These are phyloP conservation scores for Prunus armeniaca DNA, from an alignment of 306 rosid species.

Conservation along the genomic window DNA sequence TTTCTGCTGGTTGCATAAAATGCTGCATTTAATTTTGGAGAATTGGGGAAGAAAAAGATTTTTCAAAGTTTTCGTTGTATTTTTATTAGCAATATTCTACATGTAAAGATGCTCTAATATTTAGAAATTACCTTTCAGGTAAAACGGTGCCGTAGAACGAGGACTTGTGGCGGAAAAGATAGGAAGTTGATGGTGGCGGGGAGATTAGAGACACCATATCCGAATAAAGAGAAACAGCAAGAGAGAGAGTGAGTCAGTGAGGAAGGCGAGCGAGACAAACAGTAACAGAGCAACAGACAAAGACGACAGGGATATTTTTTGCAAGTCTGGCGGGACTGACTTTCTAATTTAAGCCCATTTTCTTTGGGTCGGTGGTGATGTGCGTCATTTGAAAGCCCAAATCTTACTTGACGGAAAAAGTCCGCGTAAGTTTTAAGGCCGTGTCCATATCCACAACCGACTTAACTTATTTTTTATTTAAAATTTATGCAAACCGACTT, in stretches of 20 bases:
- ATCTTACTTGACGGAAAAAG: neutral
- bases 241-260: neutral
- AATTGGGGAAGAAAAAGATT: neutral
- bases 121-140: slow-evolving; percentile 14
- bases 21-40: neutral
- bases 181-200: slow-evolving; percentile 15
- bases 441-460: too few species aligned
- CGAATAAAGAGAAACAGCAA: neutral
- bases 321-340: neutral
- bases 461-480: too few species aligned
- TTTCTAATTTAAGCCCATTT: neutral
- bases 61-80: neutral
- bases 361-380: neutral
- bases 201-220: slow-evolving; percentile 29
- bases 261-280: neutral
- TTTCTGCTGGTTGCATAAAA: neutral
- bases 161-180: slow-evolving; percentile 2
- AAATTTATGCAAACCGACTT: too few species aligned
- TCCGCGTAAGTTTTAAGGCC: too few species aligned
- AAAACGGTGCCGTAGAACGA: slow-evolving; percentile 5
- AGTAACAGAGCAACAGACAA: neutral
- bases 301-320: neutral
- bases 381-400: neutral
- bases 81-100: neutral
- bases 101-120: neutral